phyloP scores from a whole-genome alignment of 108 stramenopile genomes.

The Nannochloropsis granulata region DNA sequence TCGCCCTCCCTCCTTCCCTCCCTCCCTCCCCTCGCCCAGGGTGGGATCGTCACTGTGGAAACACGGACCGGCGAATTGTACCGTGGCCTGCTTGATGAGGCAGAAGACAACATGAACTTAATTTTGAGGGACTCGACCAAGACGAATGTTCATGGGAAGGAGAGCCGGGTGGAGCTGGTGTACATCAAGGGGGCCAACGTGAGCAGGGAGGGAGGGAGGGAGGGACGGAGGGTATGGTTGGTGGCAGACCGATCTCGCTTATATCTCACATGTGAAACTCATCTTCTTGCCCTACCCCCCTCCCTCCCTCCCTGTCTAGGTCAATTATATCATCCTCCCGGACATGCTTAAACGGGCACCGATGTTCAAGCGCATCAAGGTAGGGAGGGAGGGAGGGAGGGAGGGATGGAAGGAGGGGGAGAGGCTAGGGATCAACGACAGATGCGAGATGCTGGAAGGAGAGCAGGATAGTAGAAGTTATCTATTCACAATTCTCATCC shows the following conservation, averaged over 20 bases:
- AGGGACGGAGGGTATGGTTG: not conserved
- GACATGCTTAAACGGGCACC: conserved; percentile 28
- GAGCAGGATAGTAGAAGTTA: too few relatives aligned
- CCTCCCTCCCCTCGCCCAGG: not conserved
- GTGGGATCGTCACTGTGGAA: not conserved
- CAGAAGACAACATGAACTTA: conserved; percentile 36
- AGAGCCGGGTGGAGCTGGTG: conserved; percentile 4
- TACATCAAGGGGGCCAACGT: not conserved
- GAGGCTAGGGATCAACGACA: too few relatives aligned
- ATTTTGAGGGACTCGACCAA: conserved; percentile 8
- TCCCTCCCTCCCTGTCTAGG: not conserved
- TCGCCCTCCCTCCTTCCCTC: not conserved
- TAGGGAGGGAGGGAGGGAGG: not conserved
- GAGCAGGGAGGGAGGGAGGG: not conserved
- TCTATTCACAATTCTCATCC: not conserved
- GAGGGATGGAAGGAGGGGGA: not conserved
- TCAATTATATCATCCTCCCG: conserved; percentile 24
- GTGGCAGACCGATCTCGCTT: not conserved
- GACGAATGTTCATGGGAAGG: conserved; percentile 5
- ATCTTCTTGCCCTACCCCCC: not conserved
- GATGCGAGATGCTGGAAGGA: too few relatives aligned
- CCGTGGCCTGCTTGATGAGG: conserved; percentile 21
- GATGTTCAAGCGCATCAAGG: conserved; percentile 33
- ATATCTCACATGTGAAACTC: not conserved
- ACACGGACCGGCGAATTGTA: not conserved